These are phyloP conservation scores for Melocanna baccifera DNA, from an alignment of 176 grass and related monocot species.

Conservation along the genomic window DNA sequence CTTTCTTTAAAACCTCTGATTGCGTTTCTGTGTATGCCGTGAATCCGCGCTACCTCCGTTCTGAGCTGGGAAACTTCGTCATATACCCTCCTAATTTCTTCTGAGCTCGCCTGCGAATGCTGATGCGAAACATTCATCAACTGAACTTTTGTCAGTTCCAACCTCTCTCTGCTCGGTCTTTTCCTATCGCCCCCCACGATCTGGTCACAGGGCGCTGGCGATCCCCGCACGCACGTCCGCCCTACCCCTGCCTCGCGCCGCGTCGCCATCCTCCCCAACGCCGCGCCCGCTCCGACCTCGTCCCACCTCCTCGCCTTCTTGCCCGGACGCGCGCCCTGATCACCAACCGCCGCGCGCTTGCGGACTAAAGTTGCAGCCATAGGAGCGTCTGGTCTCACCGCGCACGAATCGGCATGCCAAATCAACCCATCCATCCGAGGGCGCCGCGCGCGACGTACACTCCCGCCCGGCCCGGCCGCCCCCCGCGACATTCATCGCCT, in stretches of 20 bases:
- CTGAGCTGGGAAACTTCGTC: too few relatives aligned
- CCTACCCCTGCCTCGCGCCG: too few relatives aligned
- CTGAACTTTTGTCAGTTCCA: background rate
- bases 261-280: background rate
- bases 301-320: background rate
- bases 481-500: background rate
- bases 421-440: background rate
- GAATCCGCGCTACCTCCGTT: too few relatives aligned
- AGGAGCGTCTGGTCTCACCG: background rate
- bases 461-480: background rate
- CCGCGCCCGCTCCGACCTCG: background rate
- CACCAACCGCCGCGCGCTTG: background rate
- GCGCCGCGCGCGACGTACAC: too few relatives aligned
- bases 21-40: too few relatives aligned
- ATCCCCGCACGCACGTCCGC: background rate
- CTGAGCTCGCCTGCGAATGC: background rate
- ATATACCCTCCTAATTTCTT: too few relatives aligned
- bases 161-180: too few relatives aligned
- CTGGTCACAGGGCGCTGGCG: too few relatives aligned
- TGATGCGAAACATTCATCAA: background rate
- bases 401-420: background rate
- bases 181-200: background rate
- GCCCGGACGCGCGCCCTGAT: background rate
- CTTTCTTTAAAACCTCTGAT: accelerated
- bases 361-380: too few relatives aligned